Evolutionary conservation across 768 basidiomycete genomes (phyloP).

Genomic region (Tremella mesenterica): DNA sequence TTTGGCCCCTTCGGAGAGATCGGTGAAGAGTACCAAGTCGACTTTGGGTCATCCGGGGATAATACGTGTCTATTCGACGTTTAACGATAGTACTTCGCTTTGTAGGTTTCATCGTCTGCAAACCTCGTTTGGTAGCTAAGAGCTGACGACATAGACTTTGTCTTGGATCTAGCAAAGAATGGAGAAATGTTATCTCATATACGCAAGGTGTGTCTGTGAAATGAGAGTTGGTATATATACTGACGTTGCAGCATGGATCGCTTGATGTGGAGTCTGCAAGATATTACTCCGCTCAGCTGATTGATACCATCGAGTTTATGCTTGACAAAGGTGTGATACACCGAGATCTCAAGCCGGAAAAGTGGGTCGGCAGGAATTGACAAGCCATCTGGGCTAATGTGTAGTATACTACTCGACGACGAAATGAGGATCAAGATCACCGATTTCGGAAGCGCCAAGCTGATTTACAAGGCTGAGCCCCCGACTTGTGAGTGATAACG

Average conservation of each 20-base stretch:
- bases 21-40: slow-evolving; percentile 11
- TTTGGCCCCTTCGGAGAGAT: slow-evolving; percentile 25
- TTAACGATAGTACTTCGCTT: slow-evolving; percentile 39
- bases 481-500: slow-evolving; percentile 1
- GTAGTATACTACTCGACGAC: slow-evolving; percentile 82
- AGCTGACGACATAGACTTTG: slow-evolving; percentile 43
- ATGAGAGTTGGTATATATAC: background rate
- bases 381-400: slow-evolving; percentile 28
- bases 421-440: slow-evolving; percentile 85
- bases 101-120: slow-evolving; percentile 26
- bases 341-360: slow-evolving; percentile 53
- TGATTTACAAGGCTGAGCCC: slow-evolving; percentile 31
- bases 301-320: slow-evolving; percentile 83
- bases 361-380: slow-evolving; percentile 27
- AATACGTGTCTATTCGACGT: slow-evolving; percentile 39
- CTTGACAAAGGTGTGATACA: slow-evolving; percentile 84
- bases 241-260: slow-evolving; percentile 58
- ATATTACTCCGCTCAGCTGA: slow-evolving; percentile 81
- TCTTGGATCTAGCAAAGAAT: slow-evolving; percentile 47
- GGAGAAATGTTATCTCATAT: slow-evolving; percentile 47
- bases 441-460: slow-evolving; percentile 82
- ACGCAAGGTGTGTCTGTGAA: slow-evolving; percentile 36
- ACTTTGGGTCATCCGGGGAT: slow-evolving; percentile 37
- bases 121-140: no score
- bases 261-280: slow-evolving; percentile 65